Evolutionary conservation across 23 red algal genomes (phyloP).

Genomic region (Gracilaria gracilis): DNA sequence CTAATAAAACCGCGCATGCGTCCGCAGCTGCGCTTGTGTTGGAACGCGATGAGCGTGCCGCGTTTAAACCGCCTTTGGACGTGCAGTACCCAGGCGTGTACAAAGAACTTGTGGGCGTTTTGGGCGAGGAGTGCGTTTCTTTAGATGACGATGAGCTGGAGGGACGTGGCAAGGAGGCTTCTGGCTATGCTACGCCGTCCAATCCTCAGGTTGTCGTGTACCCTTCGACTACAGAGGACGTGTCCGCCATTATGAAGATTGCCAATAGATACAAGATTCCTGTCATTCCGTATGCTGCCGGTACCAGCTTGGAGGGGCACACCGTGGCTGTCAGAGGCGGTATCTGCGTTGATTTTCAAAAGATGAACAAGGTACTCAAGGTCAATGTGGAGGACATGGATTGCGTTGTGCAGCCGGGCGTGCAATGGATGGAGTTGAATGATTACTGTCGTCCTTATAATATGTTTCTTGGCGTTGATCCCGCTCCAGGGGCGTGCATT

Average conservation of each 20-base stretch:
- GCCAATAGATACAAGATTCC: slow-evolving; percentile 72
- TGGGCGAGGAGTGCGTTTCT: slow-evolving; percentile 71
- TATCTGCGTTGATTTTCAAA: slow-evolving; percentile 76
- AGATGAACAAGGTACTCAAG: slow-evolving; percentile 84
- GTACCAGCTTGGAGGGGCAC: slow-evolving; percentile 93
- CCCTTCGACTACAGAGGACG: slow-evolving; percentile 74
- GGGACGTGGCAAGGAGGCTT: slow-evolving; percentile 75
- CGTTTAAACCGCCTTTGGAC: slow-evolving; percentile 67
- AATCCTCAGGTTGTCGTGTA: slow-evolving; percentile 87
- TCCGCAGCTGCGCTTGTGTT: slow-evolving; percentile 3
- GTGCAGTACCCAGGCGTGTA: slow-evolving; percentile 68
- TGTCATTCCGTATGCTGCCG: slow-evolving; percentile 91
- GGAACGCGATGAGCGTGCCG: slow-evolving; percentile 16
- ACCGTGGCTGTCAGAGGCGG: slow-evolving; percentile 75
- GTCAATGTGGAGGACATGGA: slow-evolving; percentile 93
- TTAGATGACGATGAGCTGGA: slow-evolving; percentile 83
- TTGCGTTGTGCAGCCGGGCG: slow-evolving; percentile 88
- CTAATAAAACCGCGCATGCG: slow-evolving; percentile 5
- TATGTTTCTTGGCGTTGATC: slow-evolving; percentile 93
- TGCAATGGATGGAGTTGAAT: slow-evolving; percentile 90
- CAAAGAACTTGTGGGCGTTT: slow-evolving; percentile 40
- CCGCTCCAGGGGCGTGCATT: slow-evolving; percentile 90
- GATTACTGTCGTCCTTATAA: slow-evolving; percentile 66
- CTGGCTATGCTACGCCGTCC: slow-evolving; percentile 76
- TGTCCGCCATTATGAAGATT: slow-evolving; percentile 74